Evolutionary conservation across 2,329 filamentous ascomycete genomes (phyloP).

Genomic region (Arthrobotrys pseudoclavata): DNA sequence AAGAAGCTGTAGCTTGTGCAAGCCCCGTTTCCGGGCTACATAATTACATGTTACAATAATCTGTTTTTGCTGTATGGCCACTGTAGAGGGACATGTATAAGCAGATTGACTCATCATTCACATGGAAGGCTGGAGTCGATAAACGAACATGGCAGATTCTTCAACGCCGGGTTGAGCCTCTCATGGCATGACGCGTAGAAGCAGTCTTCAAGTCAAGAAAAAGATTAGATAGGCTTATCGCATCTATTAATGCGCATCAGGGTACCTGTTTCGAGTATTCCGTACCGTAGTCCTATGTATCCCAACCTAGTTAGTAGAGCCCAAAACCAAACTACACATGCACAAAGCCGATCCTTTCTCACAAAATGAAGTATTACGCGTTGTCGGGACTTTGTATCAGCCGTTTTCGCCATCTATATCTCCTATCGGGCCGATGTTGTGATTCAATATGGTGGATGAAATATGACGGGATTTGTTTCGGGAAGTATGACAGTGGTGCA

Average conservation of each 20-base stretch:
- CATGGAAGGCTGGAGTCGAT: not conserved
- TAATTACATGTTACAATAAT: constrained; percentile 96
- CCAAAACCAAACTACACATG: not conserved
- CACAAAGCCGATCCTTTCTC: constrained; percentile 2
- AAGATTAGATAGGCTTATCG: constrained; percentile 6
- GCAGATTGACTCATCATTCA: not conserved
- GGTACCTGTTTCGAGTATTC: not conserved
- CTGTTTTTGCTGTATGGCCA: constrained; percentile 92
- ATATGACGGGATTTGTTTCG: constrained; percentile 7
- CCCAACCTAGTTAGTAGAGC: not conserved
- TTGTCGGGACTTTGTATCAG: constrained; percentile 34
- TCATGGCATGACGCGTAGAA: constrained; percentile 59
- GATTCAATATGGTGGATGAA: not conserved
- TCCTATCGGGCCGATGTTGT: constrained; percentile 11
- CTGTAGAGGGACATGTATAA: constrained; percentile 67
- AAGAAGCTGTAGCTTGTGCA: constrained; percentile 87
- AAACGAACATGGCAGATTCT: constrained; percentile 44
- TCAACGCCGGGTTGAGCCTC: constrained; percentile 51
- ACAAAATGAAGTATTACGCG: constrained; percentile 58
- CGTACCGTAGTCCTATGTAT: constrained; percentile 52
- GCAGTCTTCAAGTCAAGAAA: constrained; percentile 29
- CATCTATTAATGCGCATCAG: not conserved
- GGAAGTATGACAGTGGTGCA: constrained; percentile 16
- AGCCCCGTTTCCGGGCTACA: constrained; percentile 79
- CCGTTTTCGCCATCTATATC: constrained; percentile 29